A percentile compares a stretch with the other conserved stretches of the same genome.
Evolutionary conservation across 2,329 filamentous ascomycete species (phyloP).

Genomic region (Fusarium nematophilum): DNA sequence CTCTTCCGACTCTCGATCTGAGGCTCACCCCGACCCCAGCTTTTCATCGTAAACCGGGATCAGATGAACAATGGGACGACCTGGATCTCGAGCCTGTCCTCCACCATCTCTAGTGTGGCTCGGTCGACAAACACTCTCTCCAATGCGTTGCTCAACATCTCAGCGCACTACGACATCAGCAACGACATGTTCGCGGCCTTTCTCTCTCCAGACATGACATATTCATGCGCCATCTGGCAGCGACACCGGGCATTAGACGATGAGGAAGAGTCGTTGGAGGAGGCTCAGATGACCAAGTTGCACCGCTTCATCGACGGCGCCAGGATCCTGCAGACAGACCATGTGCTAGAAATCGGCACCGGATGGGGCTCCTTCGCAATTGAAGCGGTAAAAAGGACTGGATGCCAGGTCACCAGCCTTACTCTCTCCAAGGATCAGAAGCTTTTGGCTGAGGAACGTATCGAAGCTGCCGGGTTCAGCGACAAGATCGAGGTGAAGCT

Average conservation of each 20-base stretch:
- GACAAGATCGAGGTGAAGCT: slow-evolving; percentile 73
- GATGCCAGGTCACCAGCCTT: slow-evolving; percentile 75
- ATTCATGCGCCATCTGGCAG: slow-evolving; percentile 76
- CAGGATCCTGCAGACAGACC: slow-evolving; percentile 71
- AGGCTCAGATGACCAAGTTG: slow-evolving; percentile 76
- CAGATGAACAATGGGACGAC: slow-evolving; percentile 73
- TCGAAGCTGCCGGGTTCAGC: slow-evolving; percentile 68
- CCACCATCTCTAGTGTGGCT: slow-evolving; percentile 68
- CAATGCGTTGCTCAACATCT: slow-evolving; percentile 73
- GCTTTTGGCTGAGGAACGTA: slow-evolving; percentile 72
- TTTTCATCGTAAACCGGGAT: slow-evolving; percentile 77
- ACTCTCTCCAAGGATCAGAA: slow-evolving; percentile 79
- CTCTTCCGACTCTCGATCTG: background rate
- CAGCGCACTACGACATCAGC: slow-evolving; percentile 80
- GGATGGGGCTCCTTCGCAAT: slow-evolving; percentile 83
- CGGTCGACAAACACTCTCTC: slow-evolving; percentile 67
- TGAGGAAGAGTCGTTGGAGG: slow-evolving; percentile 68
- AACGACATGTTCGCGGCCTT: slow-evolving; percentile 83
- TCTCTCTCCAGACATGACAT: slow-evolving; percentile 80
- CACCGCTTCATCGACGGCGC: slow-evolving; percentile 73
- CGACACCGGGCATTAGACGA: slow-evolving; percentile 1
- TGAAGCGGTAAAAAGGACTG: slow-evolving; percentile 72
- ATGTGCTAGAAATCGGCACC: slow-evolving; percentile 80
- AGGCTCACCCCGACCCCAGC: slow-evolving; percentile 52
- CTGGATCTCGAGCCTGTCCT: slow-evolving; percentile 68